Base-by-base conservation (phyloP, 2,329 filamentous ascomycete species). In the Botrytis porri region DNA sequence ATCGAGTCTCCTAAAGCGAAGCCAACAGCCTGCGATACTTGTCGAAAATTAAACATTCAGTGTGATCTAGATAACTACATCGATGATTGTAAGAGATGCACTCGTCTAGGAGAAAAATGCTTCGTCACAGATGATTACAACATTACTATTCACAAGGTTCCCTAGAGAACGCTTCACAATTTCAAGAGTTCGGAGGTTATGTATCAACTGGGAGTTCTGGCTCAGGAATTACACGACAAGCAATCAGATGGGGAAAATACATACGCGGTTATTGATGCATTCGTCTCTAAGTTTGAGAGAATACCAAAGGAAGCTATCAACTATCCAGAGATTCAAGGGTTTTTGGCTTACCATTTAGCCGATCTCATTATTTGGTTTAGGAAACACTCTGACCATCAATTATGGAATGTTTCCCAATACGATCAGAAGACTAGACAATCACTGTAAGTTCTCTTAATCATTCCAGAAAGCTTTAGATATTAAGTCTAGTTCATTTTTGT, bases 361-460 rank as follows among this genome's bases (percentile, higher is more conserved):
- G 1, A 1, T 25, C 0, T 35, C 9, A 45, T 35, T 4, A 4
- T 1, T 0, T 32, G n/a, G 18, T 1, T 45, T n/a, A 2, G 22
- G 8, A 25, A 4, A 1, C 4, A 35, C 10, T 4, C 4, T 9
- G 12, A 22, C 5, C 29, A 64, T 64, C n/a, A 64, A 32, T n/a
- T 64, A 45, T 64, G 62, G 39, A 10, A 6, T 64, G 10, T 32
- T 45, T 41, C 16, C 9, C 6, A 3, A 45, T 14, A 8, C 25
- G 18, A 48, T 22, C 18, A 25, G 41, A 29, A 32, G 61, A 64
- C 39, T 9, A 29, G 4, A 0, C n/a, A 35, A 22, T 43, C 12
- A 45, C 59, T 62, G 9, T 64, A 45, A 35, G 29, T 1, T 14
- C 9, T 3, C 29, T 32, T 25, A 22, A 14, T 16, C 3, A n/a